Evolutionary conservation across 2,329 filamentous ascomycete species (phyloP), one percentile per base, ranked within the genome.

Genomic region (Ascochyta clinopodiicola): DNA sequence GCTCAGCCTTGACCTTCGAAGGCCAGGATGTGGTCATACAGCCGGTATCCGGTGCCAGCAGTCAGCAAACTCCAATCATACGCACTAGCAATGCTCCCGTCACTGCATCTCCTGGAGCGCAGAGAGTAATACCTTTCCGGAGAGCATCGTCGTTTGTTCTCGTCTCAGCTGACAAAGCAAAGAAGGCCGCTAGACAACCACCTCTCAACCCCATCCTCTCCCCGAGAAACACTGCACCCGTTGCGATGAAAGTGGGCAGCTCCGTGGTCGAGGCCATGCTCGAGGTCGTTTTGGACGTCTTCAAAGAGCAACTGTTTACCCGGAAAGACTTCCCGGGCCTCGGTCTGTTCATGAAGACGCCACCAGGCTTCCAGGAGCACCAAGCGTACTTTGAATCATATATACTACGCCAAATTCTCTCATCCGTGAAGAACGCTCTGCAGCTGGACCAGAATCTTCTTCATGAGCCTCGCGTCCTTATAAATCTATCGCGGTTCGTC

Each of bases 321-420:
- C 87, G 92, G 24, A 96, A 96, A 71, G 95, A 99, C 48, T 99
- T 98, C 69, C 82, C 88, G 2, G 94, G 95, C 0, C 90, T 99
- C 48, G 88, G 89, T 0, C 78, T 99, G 9, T 96, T 91, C 68
- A 80, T 91, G 48, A 96, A 95, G 72, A 89, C 94, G 0, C 95
- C 96, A 1, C 92, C 95, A 0, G 93, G 94, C 0, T 96, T 96
- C 68, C 86, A 94, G 63, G 95, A 98, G 71, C 92, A 98, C 64
- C 93, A 97, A 68, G 92, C 92, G 0, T 96, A 93, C 72, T 97
- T 99, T 63, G 92, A 96, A 70, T 96, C 95, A 0, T 97, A 93
- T 70, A 80, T 98, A 3, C 79, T 98, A 19, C 86, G 88, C 25
- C 89, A 88, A 61, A 87, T 90, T 0, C 84, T 97, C 40, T 83